A percentile compares a stretch with the other conserved stretches of the same genome.
Evolutionary conservation across 148 eudicot species (phyloP).

Genomic region (Persicaria maculosa): DNA sequence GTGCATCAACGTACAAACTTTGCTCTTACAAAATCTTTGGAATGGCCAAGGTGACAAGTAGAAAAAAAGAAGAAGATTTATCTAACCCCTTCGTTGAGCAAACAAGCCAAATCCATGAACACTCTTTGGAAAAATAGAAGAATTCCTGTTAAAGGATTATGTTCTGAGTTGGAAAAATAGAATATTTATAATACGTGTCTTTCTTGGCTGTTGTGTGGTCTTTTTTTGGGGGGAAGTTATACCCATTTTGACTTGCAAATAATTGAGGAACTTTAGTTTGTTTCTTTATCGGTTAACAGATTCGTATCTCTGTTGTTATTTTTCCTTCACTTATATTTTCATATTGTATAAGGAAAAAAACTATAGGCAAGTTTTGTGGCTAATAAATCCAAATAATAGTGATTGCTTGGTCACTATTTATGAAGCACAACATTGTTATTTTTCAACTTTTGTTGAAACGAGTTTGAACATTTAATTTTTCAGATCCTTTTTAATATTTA

Average conservation of each 20-base stretch:
- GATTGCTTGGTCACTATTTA: neutral
- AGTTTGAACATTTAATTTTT: slow-evolving; percentile 1
- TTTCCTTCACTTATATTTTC: neutral
- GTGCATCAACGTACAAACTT: neutral
- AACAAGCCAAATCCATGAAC: neutral
- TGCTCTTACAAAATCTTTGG: too few species aligned
- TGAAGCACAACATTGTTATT: neutral
- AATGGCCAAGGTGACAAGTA: too few species aligned
- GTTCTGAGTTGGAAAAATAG: too few species aligned
- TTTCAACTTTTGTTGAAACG: neutral
- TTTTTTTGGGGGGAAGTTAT: neutral
- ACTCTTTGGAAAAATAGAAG: neutral
- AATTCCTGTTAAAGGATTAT: neutral
- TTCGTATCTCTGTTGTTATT: neutral
- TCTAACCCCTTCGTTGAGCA: too few species aligned
- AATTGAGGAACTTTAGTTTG: neutral
- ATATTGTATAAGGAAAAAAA: neutral
- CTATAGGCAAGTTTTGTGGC: neutral
- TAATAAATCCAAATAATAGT: neutral
- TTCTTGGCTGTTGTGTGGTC: neutral
- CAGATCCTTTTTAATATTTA: neutral
- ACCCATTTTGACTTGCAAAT: neutral
- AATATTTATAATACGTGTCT: neutral
- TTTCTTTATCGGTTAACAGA: neutral
- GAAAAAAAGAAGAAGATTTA: too few species aligned